Evolutionary conservation across 805 yeast genomes (phyloP).

Genomic region (Ogataea sp.): DNA sequence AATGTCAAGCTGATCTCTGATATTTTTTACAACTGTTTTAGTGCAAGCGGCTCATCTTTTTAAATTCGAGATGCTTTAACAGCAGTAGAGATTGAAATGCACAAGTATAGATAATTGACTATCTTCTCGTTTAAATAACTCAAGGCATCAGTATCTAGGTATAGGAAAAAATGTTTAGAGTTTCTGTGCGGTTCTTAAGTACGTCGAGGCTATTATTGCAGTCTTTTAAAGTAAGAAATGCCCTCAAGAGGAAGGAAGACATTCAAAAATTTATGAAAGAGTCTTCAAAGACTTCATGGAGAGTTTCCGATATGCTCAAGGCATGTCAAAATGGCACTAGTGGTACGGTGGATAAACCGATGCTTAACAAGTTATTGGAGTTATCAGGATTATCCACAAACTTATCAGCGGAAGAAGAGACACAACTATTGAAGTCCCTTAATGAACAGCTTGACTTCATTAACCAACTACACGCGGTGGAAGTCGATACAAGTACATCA

Average conservation of each 20-base stretch:
- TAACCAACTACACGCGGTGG: conserved; percentile 32
- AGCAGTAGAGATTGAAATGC: too few species aligned
- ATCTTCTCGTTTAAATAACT: too few species aligned
- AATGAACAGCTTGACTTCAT: conserved; percentile 44
- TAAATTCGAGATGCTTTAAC: too few species aligned
- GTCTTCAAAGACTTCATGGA: conserved; percentile 15
- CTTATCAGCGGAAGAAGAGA: conserved; percentile 20
- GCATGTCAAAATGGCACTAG: conserved; percentile 3
- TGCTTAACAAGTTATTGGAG: conserved; percentile 28
- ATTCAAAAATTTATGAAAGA: conserved; percentile 10
- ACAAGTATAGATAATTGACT: too few species aligned
- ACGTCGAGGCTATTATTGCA: too few species aligned
- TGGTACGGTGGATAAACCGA: conserved; percentile 6
- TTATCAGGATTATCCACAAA: conserved; percentile 39
- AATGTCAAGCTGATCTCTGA: too few species aligned
- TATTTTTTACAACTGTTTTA: too few species aligned
- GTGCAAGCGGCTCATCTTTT: too few species aligned
- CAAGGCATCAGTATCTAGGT: too few species aligned
- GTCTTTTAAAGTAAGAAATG: conserved; percentile 4
- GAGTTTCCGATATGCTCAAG: conserved; percentile 14
- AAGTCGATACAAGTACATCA: conserved; percentile 1
- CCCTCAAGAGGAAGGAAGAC: conserved; percentile 8
- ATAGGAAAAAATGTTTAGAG: too few species aligned
- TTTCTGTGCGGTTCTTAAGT: too few species aligned
- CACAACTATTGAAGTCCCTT: conserved; percentile 26